These are phyloP conservation scores for Iberis pinnata DNA, from an alignment of 345 rosid species.

Conservation along the genomic window DNA sequence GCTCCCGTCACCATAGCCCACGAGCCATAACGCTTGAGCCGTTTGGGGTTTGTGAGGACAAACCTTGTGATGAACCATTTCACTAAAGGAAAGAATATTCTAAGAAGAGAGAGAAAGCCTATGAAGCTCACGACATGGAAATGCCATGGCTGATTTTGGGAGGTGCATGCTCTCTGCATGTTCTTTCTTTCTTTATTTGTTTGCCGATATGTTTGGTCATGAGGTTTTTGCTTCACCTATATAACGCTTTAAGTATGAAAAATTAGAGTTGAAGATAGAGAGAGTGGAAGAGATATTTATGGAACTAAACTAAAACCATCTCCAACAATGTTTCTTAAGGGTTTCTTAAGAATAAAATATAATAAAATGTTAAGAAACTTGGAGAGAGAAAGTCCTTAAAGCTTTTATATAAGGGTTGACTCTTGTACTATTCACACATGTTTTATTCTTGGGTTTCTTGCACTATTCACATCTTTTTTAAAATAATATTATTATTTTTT, in stretches of 20 bases:
- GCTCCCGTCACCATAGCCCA: conserved; percentile 92
- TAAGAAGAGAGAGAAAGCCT: conserved; percentile 46
- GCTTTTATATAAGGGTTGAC: too few species aligned
- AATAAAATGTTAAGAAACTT: too few species aligned
- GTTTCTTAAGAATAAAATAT: too few species aligned
- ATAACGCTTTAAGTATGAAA: conserved; percentile 12
- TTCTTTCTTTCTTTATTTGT: background rate
- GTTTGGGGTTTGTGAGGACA: conserved; percentile 39
- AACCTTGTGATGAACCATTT: conserved; percentile 40
- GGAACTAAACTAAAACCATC: background rate
- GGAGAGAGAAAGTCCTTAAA: too few species aligned
- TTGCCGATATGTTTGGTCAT: conserved; percentile 8
- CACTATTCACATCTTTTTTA: too few species aligned
- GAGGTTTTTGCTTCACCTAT: conserved; percentile 9
- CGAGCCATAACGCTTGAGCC: conserved; percentile 57
- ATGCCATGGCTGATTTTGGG: conserved; percentile 9
- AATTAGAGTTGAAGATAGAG: background rate
- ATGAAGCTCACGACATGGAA: conserved; percentile 41
- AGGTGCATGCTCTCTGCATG: conserved; percentile 18
- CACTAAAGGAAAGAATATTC: conserved; percentile 34
- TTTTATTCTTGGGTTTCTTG: too few species aligned
- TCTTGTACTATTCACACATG: too few species aligned
- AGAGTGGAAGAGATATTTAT: conserved; percentile 6
- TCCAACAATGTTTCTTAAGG: background rate
- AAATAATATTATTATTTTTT: too few species aligned